These are phyloP conservation scores for Chalciporus chontae DNA, from an alignment of 768 basidiomycete species.

Conservation along the genomic window DNA sequence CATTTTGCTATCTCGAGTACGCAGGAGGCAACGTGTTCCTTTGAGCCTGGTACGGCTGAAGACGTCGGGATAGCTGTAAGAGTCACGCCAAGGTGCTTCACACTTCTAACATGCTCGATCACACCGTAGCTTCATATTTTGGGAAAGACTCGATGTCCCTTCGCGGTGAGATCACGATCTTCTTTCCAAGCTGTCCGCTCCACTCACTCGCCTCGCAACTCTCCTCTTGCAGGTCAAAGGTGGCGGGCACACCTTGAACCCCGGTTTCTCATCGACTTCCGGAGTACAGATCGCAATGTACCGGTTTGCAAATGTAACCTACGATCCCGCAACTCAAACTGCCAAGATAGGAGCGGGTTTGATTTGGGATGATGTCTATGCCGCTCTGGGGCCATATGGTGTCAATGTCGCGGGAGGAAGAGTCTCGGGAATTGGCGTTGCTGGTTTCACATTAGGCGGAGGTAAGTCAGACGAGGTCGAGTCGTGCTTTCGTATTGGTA, in stretches of 20 bases:
- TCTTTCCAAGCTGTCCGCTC: not conserved
- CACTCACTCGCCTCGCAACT: slow-evolving; percentile 6
- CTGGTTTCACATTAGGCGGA: slow-evolving; percentile 58
- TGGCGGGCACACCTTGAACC: slow-evolving; percentile 57
- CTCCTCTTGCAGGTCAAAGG: slow-evolving; percentile 47
- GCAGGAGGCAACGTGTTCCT: slow-evolving; percentile 46
- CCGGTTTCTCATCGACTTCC: slow-evolving; percentile 54
- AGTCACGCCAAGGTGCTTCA: not conserved
- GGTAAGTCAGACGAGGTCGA: slow-evolving; percentile 30
- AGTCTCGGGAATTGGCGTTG: slow-evolving; percentile 56
- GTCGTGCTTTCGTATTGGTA: not conserved
- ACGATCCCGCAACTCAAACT: slow-evolving; percentile 38
- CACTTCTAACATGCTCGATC: not conserved
- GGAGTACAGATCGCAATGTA: slow-evolving; percentile 59
- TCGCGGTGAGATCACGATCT: slow-evolving; percentile 41
- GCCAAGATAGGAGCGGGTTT: slow-evolving; percentile 39
- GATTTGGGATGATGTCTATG: slow-evolving; percentile 69
- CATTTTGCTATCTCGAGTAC: slow-evolving; percentile 51
- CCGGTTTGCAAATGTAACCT: slow-evolving; percentile 43
- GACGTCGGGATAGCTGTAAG: slow-evolving; percentile 51
- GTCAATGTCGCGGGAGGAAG: slow-evolving; percentile 60
- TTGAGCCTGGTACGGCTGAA: slow-evolving; percentile 54
- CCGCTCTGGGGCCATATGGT: slow-evolving; percentile 43
- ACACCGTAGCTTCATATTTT: slow-evolving; percentile 44
- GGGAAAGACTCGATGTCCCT: slow-evolving; percentile 42